These are phyloP conservation scores for Zoysia matrella DNA, from an alignment of 202 grass and related monocot species.

Conservation along the genomic window DNA sequence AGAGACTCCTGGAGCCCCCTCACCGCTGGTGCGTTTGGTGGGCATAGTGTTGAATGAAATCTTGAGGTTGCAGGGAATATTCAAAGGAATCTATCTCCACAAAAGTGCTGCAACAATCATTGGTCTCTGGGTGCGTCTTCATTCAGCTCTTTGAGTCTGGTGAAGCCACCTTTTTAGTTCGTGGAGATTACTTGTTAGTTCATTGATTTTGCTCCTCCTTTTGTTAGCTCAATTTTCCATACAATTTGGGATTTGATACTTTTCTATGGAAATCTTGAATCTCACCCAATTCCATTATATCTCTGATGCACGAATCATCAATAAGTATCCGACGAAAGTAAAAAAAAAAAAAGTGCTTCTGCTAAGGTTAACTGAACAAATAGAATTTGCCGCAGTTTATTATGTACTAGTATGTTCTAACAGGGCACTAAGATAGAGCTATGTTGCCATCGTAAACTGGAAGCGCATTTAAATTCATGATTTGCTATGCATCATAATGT, in stretches of 20 bases:
- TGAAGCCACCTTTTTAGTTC: neutral
- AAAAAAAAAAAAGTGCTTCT: neutral
- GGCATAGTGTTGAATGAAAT: neutral
- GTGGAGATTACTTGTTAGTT: neutral
- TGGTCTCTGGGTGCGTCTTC: neutral
- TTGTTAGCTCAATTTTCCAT: neutral
- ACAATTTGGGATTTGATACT: neutral
- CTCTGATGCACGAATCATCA: neutral
- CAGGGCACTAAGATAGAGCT: neutral
- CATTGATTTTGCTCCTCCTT: neutral
- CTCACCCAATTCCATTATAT: neutral
- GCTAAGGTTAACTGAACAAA: neutral
- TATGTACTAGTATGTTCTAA: neutral
- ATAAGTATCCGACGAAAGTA: neutral
- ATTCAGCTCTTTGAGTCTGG: neutral
- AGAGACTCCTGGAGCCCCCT: too few relatives aligned
- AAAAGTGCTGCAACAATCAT: neutral
- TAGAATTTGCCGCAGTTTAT: neutral
- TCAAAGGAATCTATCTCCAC: neutral
- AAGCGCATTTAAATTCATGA: neutral
- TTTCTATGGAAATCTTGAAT: neutral
- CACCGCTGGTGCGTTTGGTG: too few relatives aligned
- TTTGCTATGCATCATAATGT: neutral
- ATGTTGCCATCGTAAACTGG: neutral
- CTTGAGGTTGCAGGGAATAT: constrained; percentile 2